These are phyloP conservation scores for Suillus cothurnatus DNA, from an alignment of 768 basidiomycete species.

Conservation along the genomic window DNA sequence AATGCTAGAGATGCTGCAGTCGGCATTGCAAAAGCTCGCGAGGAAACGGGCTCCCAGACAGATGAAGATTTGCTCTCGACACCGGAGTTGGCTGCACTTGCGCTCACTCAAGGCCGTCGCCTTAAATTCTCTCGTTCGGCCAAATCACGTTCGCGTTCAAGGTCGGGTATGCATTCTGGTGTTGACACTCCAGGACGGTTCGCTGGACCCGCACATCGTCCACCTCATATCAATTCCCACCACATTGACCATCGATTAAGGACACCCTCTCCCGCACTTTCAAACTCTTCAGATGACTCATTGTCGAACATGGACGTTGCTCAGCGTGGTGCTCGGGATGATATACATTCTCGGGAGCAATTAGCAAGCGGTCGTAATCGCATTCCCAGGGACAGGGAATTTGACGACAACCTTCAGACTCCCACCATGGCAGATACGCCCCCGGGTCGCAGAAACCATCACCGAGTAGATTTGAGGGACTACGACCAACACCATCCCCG, in stretches of 20 bases:
- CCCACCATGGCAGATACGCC: constrained; percentile 52
- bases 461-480: constrained; percentile 20
- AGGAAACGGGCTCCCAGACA: constrained; percentile 23
- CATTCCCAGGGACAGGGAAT: constrained; percentile 62
- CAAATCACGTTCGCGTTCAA: constrained; percentile 36
- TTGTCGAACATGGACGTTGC: constrained; percentile 35
- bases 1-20: constrained; percentile 14
- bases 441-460: constrained; percentile 18
- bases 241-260: constrained; percentile 7
- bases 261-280: constrained; percentile 36
- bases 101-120: constrained; percentile 33
- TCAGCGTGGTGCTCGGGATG: constrained; percentile 54
- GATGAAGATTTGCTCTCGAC: constrained; percentile 31
- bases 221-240: constrained; percentile 35
- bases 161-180: constrained; percentile 51
- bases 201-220: constrained; percentile 52
- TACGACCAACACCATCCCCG: constrained; percentile 38
- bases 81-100: constrained; percentile 34
- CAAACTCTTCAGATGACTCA: constrained; percentile 42
- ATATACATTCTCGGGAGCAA: constrained; percentile 45
- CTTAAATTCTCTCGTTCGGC: constrained; percentile 29
- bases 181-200: constrained; percentile 67
- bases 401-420: constrained; percentile 61
- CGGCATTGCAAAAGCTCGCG: constrained; percentile 32
- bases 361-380: constrained; percentile 49